Evolutionary conservation across 768 basidiomycete genomes (phyloP).

Genomic region (Leucocoprinus leucothites): DNA sequence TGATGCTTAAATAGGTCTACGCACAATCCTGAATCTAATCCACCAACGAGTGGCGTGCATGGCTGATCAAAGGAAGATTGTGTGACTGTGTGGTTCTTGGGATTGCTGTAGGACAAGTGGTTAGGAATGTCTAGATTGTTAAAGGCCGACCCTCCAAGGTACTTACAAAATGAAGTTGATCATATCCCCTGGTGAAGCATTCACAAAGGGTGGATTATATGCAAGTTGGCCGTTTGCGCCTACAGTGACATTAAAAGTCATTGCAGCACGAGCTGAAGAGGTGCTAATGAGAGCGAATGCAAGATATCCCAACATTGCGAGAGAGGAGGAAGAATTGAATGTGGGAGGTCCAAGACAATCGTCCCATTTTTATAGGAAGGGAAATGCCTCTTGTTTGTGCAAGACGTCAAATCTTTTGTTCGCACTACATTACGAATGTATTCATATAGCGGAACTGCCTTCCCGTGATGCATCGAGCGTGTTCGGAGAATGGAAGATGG

Average conservation of each 20-base stretch:
- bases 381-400: not conserved
- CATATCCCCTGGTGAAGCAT: slow-evolving; percentile 41
- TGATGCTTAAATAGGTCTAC: slow-evolving; percentile 11
- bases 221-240: slow-evolving; percentile 28
- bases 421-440: not conserved
- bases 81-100: slow-evolving; percentile 48
- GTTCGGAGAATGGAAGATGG: no score
- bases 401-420: not conserved
- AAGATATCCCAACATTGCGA: slow-evolving; percentile 11
- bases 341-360: not conserved
- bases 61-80: slow-evolving; percentile 44
- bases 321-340: not conserved
- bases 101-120: slow-evolving; percentile 26
- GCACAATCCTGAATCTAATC: slow-evolving; percentile 36
- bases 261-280: slow-evolving; percentile 26
- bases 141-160: slow-evolving; percentile 5
- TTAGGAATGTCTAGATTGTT: not conserved
- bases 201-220: slow-evolving; percentile 33
- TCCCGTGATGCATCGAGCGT: no score
- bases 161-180: slow-evolving; percentile 49
- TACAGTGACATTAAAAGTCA: slow-evolving; percentile 31
- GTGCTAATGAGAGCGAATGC: slow-evolving; percentile 22
- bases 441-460: not conserved
- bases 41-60: slow-evolving; percentile 25
- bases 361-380: not conserved